Conservation (phyloP, 768 basidiomycete species). For the Termitomyces sp. region DNA sequence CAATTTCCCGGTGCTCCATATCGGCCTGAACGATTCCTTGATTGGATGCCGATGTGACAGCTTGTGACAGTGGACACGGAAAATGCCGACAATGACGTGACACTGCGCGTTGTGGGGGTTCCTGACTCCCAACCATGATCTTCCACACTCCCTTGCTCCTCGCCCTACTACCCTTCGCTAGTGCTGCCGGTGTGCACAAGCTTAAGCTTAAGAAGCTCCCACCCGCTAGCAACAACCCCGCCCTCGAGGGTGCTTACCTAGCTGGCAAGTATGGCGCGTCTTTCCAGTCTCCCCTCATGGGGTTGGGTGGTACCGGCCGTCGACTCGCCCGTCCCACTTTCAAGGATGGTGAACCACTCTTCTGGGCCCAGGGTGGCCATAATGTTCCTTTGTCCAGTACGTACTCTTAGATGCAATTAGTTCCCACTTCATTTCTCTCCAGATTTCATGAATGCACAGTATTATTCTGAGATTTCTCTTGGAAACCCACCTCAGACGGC, state of each 20-base stretch:
- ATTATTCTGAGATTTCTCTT: conserved; percentile 82
- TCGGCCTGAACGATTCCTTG: no score
- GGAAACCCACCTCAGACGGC: conserved; percentile 82
- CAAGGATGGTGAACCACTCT: conserved; percentile 51
- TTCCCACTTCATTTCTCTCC: conserved; percentile 3
- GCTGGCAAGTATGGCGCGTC: conserved; percentile 87
- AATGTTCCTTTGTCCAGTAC: conserved; percentile 83
- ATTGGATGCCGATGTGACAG: not conserved
- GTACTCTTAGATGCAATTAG: conserved; percentile 21
- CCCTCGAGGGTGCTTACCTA: conserved; percentile 76
- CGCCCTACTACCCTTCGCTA: conserved; percentile 44
- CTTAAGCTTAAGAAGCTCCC: conserved; percentile 88
- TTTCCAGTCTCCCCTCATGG: conserved; percentile 57
- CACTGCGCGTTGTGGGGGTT: conserved; percentile 1
- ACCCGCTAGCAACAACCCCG: conserved; percentile 50
- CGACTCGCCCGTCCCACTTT: conserved; percentile 34
- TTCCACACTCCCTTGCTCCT: conserved; percentile 32
- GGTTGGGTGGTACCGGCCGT: conserved; percentile 70
- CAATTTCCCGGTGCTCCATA: not conserved
- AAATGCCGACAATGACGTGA: conserved; percentile 14
- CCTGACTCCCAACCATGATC: conserved; percentile 34
- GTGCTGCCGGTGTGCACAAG: conserved; percentile 62
- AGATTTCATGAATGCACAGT: conserved; percentile 99
- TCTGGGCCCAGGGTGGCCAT: conserved; percentile 88
- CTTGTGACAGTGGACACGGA: conserved; percentile 9